These are phyloP conservation scores for Piloderma croceum DNA, from an alignment of 768 basidiomycete species.

Conservation along the genomic window DNA sequence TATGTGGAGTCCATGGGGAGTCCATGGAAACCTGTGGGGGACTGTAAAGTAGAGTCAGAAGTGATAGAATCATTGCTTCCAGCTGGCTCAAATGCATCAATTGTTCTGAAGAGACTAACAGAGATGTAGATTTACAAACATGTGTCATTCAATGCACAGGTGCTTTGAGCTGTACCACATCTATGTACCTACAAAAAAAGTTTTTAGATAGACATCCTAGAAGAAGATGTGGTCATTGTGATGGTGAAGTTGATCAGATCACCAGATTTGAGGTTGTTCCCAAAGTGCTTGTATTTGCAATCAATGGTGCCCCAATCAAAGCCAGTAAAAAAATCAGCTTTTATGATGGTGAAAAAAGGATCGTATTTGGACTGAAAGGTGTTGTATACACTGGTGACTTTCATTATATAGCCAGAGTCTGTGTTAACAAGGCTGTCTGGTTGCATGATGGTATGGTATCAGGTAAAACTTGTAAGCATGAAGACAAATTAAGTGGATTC, in stretches of 20 bases:
- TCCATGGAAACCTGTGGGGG: too few relatives aligned
- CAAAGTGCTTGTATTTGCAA: neutral
- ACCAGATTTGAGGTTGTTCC: neutral
- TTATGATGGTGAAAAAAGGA: neutral
- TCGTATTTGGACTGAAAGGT: conserved; percentile 10
- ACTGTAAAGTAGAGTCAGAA: too few relatives aligned
- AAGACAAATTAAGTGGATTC: neutral
- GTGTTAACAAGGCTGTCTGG: conserved; percentile 15
- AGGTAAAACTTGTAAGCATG: neutral
- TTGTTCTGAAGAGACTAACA: neutral
- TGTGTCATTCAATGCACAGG: too few relatives aligned
- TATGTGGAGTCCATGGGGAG: too few relatives aligned
- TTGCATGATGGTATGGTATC: conserved; percentile 19
- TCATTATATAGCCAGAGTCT: conserved; percentile 18
- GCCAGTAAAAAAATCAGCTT: conserved; percentile 2
- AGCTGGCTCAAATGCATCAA: neutral
- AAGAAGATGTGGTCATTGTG: neutral
- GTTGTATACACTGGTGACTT: conserved; percentile 16
- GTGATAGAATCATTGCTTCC: neutral
- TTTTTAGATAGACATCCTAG: neutral
- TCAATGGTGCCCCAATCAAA: conserved; percentile 1
- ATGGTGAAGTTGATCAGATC: neutral
- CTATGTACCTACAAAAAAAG: neutral
- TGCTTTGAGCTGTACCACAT: neutral
- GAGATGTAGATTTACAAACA: neutral